Percentiles rank a stretch among this genome's conserved stretches.
Evolutionary conservation across 306 rosid genomes (phyloP).

Genomic region (Vicia villosa): DNA sequence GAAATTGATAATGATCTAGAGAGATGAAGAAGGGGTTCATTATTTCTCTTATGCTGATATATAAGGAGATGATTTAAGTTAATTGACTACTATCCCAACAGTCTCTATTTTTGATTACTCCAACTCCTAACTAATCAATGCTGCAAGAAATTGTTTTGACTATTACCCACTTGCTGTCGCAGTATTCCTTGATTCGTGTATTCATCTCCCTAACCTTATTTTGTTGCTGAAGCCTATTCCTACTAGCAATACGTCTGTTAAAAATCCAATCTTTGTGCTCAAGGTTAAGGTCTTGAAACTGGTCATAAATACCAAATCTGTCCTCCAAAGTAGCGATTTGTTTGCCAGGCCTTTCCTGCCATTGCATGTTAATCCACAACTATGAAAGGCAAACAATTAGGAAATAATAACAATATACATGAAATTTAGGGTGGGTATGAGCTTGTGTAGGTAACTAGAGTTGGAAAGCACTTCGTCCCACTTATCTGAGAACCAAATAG

Average conservation of each 20-base stretch:
- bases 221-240: not conserved
- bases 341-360: not conserved
- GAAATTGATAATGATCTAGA: not conserved
- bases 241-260: not conserved
- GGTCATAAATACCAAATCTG: not conserved
- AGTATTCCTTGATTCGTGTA: not conserved
- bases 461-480: slow-evolving; percentile 1
- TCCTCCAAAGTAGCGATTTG: not conserved
- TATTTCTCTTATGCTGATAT: not conserved
- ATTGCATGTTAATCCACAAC: not conserved
- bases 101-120: not conserved
- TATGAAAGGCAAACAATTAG: not conserved
- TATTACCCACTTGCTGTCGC: not conserved
- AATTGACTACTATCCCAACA: not conserved
- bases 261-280: not conserved
- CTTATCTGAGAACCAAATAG: not conserved
- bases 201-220: not conserved
- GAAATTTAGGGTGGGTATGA: not conserved
- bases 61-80: not conserved
- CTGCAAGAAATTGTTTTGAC: not conserved
- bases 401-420: not conserved
- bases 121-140: not conserved
- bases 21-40: not conserved
- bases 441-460: not conserved
- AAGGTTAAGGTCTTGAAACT: not conserved